Evolutionary conservation across 208 protist genomes (phyloP).

Genomic region (Balamuthia mandrillaris): DNA sequence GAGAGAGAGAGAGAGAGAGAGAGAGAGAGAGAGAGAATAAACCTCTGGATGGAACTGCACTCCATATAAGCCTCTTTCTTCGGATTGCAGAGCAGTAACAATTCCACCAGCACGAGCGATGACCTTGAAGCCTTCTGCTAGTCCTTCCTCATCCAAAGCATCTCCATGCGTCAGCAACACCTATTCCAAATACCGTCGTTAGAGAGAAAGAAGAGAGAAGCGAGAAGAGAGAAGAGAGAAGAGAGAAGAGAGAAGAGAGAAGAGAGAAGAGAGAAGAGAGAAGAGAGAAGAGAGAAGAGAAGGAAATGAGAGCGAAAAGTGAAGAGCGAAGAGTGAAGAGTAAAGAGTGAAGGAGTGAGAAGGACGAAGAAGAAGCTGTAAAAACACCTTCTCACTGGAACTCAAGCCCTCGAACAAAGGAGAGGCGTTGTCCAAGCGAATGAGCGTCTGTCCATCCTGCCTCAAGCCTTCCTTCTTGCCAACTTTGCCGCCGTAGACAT

Average conservation of each 20-base stretch:
- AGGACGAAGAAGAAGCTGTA: too few relatives aligned
- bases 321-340: too few relatives aligned
- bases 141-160: conserved; percentile 51
- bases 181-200: too few relatives aligned
- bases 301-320: too few relatives aligned
- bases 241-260: too few relatives aligned
- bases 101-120: conserved; percentile 54
- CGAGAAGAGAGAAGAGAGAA: too few relatives aligned
- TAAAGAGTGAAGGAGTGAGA: too few relatives aligned
- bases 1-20: too few relatives aligned
- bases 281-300: too few relatives aligned
- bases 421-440: conserved; percentile 51
- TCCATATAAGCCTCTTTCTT: conserved; percentile 75
- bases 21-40: too few relatives aligned
- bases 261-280: too few relatives aligned
- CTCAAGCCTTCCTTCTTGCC: conserved; percentile 76
- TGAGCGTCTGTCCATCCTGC: conserved; percentile 90
- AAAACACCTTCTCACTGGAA: conserved; percentile 62
- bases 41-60: conserved; percentile 96
- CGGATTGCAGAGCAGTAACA: conserved; percentile 71
- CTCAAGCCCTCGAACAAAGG: conserved; percentile 74
- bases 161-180: conserved; percentile 95
- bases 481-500: conserved; percentile 82
- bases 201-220: too few relatives aligned
- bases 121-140: conserved; percentile 63